Evolutionary conservation across 805 yeast species (phyloP).

Genomic region (Lipomyces sp.): DNA sequence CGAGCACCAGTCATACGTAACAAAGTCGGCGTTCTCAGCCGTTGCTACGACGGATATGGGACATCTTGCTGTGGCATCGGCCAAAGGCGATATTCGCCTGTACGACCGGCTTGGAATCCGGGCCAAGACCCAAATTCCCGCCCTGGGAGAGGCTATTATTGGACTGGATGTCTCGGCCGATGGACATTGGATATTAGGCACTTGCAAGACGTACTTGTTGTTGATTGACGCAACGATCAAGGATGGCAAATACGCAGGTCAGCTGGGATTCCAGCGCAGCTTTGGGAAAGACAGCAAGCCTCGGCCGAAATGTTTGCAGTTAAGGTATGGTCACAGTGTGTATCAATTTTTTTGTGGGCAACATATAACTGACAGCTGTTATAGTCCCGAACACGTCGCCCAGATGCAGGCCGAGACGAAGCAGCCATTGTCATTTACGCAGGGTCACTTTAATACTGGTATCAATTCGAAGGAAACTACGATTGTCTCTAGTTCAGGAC

Average conservation of each 20-base stretch:
- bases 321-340: not conserved
- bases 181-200: slow-evolving; percentile 81
- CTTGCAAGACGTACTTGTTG: slow-evolving; percentile 72
- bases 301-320: slow-evolving; percentile 65
- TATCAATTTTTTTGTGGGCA: not conserved
- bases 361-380: slow-evolving; percentile 26
- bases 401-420: slow-evolving; percentile 59
- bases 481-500: slow-evolving; percentile 79
- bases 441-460: slow-evolving; percentile 79
- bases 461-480: slow-evolving; percentile 65
- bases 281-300: slow-evolving; percentile 72
- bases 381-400: slow-evolving; percentile 74
- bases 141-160: slow-evolving; percentile 74
- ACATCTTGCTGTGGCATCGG: slow-evolving; percentile 73
- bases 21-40: slow-evolving; percentile 61
- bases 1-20: slow-evolving; percentile 58
- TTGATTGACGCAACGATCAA: slow-evolving; percentile 69
- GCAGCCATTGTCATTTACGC: slow-evolving; percentile 62
- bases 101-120: slow-evolving; percentile 72
- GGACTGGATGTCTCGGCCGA: slow-evolving; percentile 75
- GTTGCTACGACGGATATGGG: slow-evolving; percentile 77
- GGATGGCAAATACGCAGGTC: slow-evolving; percentile 63
- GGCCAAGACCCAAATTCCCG: slow-evolving; percentile 81
- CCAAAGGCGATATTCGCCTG: slow-evolving; percentile 74
- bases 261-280: slow-evolving; percentile 65